These are phyloP conservation scores for Dipodascus albidus DNA, from an alignment of 805 yeast genomes.

Conservation along the genomic window DNA sequence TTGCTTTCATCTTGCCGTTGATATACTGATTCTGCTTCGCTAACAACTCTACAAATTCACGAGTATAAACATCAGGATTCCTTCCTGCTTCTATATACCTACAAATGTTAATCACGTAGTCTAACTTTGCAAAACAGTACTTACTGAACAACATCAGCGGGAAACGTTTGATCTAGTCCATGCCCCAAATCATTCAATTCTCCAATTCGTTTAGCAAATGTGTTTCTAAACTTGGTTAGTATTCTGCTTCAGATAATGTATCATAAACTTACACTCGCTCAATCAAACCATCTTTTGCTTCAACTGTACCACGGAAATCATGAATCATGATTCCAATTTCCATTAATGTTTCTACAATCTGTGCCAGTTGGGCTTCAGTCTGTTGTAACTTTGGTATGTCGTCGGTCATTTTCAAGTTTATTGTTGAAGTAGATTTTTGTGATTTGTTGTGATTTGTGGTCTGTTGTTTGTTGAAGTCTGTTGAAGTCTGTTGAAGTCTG, in stretches of 20 bases:
- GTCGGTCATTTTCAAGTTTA: background rate
- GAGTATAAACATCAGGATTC: conserved; percentile 91
- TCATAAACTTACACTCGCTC: conserved; percentile 15
- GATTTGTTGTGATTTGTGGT: too few species aligned
- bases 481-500: too few species aligned
- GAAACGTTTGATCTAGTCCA: conserved; percentile 11
- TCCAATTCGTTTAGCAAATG: conserved; percentile 9
- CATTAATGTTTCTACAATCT: conserved; percentile 65
- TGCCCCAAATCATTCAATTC: conserved; percentile 8
- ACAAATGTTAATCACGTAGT: too few species aligned
- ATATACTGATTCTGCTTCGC: conserved; percentile 79
- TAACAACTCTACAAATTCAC: conserved; percentile 94
- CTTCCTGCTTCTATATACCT: conserved; percentile 87
- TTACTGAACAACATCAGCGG: conserved; percentile 15
- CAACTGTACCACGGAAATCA: conserved; percentile 84
- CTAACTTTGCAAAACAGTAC: too few species aligned
- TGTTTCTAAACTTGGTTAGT: background rate
- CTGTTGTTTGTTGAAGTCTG: too few species aligned
- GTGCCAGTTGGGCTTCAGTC: conserved; percentile 31
- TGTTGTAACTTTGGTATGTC: background rate
- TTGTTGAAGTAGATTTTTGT: too few species aligned
- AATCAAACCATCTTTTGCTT: conserved; percentile 50
- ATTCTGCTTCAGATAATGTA: background rate
- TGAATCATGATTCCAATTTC: conserved; percentile 88
- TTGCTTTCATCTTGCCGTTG: conserved; percentile 71